Evolutionary conservation across 1,284 basidiomycete species (phyloP).

Genomic region (Trichosporon sp.): DNA sequence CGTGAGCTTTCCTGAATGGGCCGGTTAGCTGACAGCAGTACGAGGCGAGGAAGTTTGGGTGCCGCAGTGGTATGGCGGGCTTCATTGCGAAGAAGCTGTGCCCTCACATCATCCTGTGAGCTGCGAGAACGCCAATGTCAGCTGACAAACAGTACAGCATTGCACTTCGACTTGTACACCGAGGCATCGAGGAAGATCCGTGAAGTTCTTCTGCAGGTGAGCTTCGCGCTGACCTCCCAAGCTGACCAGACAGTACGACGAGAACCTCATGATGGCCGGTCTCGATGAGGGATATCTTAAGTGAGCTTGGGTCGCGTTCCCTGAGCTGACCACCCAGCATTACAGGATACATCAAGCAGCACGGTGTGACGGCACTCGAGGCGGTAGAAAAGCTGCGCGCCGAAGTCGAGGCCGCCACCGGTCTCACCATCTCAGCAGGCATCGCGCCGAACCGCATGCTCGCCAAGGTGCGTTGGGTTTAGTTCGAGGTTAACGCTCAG

Average conservation of each 20-base stretch:
- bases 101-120: slow-evolving; percentile 76
- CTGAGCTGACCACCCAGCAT: slow-evolving; percentile 35
- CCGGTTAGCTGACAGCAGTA: slow-evolving; percentile 62
- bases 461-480: slow-evolving; percentile 66
- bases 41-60: slow-evolving; percentile 84
- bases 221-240: not conserved
- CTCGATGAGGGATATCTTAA: slow-evolving; percentile 89
- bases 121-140: not conserved
- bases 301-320: slow-evolving; percentile 58
- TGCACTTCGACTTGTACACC: slow-evolving; percentile 67
- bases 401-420: slow-evolving; percentile 71
- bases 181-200: slow-evolving; percentile 66
- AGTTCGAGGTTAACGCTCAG: slow-evolving; percentile 56
- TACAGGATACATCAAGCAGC: slow-evolving; percentile 68
- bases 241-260: slow-evolving; percentile 68
- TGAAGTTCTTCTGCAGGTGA: slow-evolving; percentile 45
- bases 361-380: slow-evolving; percentile 67
- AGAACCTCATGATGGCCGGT: slow-evolving; percentile 74
- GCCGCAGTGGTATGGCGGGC: slow-evolving; percentile 86
- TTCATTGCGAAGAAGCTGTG: slow-evolving; percentile 93
- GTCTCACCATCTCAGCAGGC: slow-evolving; percentile 88
- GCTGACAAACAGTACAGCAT: slow-evolving; percentile 24
- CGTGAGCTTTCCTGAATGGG: slow-evolving; percentile 33
- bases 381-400: slow-evolving; percentile 77
- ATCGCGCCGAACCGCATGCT: slow-evolving; percentile 77